A percentile compares a stretch with the other conserved stretches of the same genome.
Conservation (phyloP, 176 grass and related monocot genomes). For the Ampelocalamus luodianensis region DNA sequence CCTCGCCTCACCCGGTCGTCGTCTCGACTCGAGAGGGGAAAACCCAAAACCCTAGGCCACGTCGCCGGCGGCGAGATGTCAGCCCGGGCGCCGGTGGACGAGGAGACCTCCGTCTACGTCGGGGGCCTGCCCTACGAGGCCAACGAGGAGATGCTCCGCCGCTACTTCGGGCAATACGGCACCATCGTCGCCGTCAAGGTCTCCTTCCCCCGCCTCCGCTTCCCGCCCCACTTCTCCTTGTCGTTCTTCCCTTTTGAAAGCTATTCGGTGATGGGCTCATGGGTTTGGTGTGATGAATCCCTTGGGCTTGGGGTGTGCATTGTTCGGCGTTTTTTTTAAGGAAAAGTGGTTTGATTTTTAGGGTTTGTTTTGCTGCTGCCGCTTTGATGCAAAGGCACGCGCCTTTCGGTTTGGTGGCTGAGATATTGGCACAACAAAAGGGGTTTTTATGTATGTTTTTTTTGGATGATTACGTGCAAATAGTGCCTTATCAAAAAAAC, state of each 20-base stretch:
- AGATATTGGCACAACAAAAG: background rate
- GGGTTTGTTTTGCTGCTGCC: conserved; percentile 25
- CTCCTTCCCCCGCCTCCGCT: background rate
- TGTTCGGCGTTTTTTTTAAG: background rate
- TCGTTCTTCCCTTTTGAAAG: background rate
- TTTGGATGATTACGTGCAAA: conserved; percentile 16
- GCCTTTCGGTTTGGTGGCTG: background rate
- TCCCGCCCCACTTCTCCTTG: background rate
- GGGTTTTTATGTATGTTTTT: background rate
- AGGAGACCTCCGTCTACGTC: conserved; percentile 80
- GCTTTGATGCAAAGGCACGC: background rate
- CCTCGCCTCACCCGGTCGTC: background rate
- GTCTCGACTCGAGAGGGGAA: conserved; percentile 3
- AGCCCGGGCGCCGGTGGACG: conserved; percentile 49
- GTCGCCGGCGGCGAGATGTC: conserved; percentile 51
- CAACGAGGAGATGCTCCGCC: conserved; percentile 65
- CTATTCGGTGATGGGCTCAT: background rate
- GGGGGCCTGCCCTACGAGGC: conserved; percentile 82
- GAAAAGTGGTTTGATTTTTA: background rate
- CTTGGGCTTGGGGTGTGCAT: background rate
- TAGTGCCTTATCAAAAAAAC: background rate
- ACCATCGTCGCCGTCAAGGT: conserved; percentile 80
- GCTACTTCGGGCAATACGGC: conserved; percentile 67
- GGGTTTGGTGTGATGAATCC: background rate
- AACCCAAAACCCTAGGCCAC: conserved; percentile 55